A percentile compares a stretch with the other conserved stretches of the same genome.
phyloP scores from a whole-genome alignment of 2,329 filamentous ascomycete genomes.

The Arthrobotrys sinensis region DNA sequence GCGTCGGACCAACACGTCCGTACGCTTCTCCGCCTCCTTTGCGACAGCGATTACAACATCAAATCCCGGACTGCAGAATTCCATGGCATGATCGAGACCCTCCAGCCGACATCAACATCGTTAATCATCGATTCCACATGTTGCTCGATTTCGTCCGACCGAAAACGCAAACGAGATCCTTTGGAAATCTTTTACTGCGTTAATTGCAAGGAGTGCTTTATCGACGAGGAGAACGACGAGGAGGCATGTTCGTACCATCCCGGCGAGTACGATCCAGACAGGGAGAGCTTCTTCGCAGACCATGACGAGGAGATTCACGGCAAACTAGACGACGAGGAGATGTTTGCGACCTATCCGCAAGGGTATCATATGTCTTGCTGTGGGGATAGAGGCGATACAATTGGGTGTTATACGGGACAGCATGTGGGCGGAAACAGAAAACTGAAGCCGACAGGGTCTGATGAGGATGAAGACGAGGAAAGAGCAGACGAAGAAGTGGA shows the following conservation, averaged over 20 bases:
- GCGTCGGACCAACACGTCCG: slow-evolving; percentile 58
- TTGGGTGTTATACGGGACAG: slow-evolving; percentile 36
- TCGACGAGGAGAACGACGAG: slow-evolving; percentile 49
- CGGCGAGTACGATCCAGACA: slow-evolving; percentile 45
- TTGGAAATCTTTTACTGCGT: slow-evolving; percentile 49
- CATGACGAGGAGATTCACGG: slow-evolving; percentile 37
- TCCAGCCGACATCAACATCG: slow-evolving; percentile 15
- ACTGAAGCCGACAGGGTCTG: slow-evolving; percentile 11
- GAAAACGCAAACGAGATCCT: slow-evolving; percentile 37
- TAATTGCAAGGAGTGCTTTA: slow-evolving; percentile 48
- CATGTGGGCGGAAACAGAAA: slow-evolving; percentile 32
- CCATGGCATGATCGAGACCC: slow-evolving; percentile 29
- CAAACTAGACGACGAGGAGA: slow-evolving; percentile 35
- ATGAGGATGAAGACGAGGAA: slow-evolving; percentile 7
- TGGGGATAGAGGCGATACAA: slow-evolving; percentile 13
- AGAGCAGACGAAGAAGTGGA: slow-evolving; percentile 2
- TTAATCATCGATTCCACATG: slow-evolving; percentile 5
- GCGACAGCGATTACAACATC: slow-evolving; percentile 41
- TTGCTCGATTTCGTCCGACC: slow-evolving; percentile 12
- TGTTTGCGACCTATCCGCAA: slow-evolving; percentile 45
- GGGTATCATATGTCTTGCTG: slow-evolving; percentile 51
- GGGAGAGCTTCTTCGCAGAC: slow-evolving; percentile 44
- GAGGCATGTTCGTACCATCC: slow-evolving; percentile 52
- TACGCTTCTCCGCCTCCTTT: slow-evolving; percentile 56
- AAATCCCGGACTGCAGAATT: slow-evolving; percentile 37